phyloP scores from a whole-genome alignment of 2,329 filamentous ascomycete genomes.

The Monilinia vaccinii-corymbosi region DNA sequence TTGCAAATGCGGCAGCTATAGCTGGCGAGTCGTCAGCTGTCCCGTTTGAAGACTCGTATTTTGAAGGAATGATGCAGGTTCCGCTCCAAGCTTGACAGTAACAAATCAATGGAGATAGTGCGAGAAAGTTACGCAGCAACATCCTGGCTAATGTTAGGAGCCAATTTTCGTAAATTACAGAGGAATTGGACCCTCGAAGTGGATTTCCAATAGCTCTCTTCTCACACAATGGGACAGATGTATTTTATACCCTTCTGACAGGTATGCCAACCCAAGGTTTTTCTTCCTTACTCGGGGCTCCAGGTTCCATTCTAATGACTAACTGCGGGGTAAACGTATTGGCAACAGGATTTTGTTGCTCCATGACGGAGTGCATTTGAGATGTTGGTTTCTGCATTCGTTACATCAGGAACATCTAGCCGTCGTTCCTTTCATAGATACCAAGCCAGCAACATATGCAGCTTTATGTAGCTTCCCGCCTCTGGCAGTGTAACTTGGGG shows the following conservation, averaged over 20 bases:
- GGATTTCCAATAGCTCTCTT: neutral
- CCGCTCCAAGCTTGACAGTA: neutral
- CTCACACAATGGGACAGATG: neutral
- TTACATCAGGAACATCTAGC: neutral
- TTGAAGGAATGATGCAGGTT: conserved; percentile 11
- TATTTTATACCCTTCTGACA: neutral
- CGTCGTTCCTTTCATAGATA: neutral
- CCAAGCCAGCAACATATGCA: neutral
- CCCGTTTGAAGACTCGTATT: conserved; percentile 29
- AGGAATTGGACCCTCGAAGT: neutral
- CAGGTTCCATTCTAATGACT: neutral
- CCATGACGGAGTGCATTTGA: neutral
- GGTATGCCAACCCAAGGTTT: neutral
- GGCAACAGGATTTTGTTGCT: neutral
- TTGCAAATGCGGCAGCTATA: conserved; percentile 30
- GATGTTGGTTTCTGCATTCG: neutral
- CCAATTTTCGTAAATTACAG: neutral
- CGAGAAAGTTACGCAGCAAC: neutral
- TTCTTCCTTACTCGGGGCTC: neutral
- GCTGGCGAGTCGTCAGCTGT: conserved; percentile 34
- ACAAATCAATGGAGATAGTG: neutral
- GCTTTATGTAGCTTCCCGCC: conserved; percentile 1
- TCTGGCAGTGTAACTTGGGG: neutral
- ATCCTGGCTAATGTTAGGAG: neutral
- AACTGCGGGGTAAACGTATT: neutral